Evolutionary conservation across 306 rosid genomes (phyloP), one percentile per base, ranked within the genome.

Genomic region (Hippophae rhamnoides): DNA sequence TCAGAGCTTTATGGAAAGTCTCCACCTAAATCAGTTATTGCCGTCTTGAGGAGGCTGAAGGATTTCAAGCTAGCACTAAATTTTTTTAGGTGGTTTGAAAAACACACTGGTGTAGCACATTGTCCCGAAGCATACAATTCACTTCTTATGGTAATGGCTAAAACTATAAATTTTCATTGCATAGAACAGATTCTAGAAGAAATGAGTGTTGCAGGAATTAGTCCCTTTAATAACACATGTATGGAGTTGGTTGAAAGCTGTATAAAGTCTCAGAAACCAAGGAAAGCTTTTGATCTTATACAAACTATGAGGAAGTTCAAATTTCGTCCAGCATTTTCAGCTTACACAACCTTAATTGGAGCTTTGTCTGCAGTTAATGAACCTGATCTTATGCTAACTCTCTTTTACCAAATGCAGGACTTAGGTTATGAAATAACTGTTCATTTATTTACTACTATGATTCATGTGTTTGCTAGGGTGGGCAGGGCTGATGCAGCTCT

Each of bases 291-390:
- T 54, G 70, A 77, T 46, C 54, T 87, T 26, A 70, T 92, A 63
- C 87, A 85, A 74, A 76, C 78, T 14, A 85, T 92, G 96, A 92
- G 98, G 82, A 92, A 80, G 81, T 81, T 87, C 70, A 87, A 83
- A 79, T 83, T 87, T 78, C 92, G 96, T 27, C 98, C 95, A 9
- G 93, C 95, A 8, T 92, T 81, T 78, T 83, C 95, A 2, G 98
- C 96, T 61, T 92, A 87, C 61, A 85, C 98, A 5, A 85, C 80
- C 51, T 66, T 92, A 57, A 85, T 92, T 12, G 95, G 95, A 63
- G 95, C 98, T 6, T 82, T 92, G 40, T 75, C 98, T 26, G 65
- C 74, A 14, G 68, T 65, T 58, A 66, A 58, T 25, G 78, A 83
- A 78, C 70, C 86, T 53, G 85, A 83, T 68, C 81, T 59, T 63